Base-by-base conservation (phyloP, 306 rosid species). In the Cicer cuneatum region DNA sequence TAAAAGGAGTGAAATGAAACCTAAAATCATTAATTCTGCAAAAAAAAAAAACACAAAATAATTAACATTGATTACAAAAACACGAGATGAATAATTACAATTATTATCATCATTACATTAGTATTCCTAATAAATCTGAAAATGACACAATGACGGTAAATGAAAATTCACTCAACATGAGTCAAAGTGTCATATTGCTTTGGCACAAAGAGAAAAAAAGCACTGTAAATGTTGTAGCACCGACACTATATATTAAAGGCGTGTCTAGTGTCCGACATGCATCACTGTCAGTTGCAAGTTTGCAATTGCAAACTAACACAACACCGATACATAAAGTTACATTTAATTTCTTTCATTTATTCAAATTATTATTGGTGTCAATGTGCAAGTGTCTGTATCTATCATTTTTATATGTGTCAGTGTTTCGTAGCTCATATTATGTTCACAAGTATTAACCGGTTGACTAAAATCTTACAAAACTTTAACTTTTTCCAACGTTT, bases 401-500 rank as follows among this genome's bases (percentile, higher is more conserved):
- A 29, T 0, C 4, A 29, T 29, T 29, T 29, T 29, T 29, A 29
- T 21, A 21, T 29, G 33, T 3, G 33, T 3, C 4, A 5, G 2
- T 29, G 38, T 43, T 58, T 51, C 49, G 56, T 5, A 45, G 49
- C 5, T 71, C 57, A 67, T 5, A n/a, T n/a, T n/a, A 48, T 45
- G 15, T 69, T 24, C 43, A 58, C 51, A 74, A 61, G 56, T 38
- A 73, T 46, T 1, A 49, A 56, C 52, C 29, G 18, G 15, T 76
- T 46, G 14, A 35, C 19, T 15, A 69, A 72, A 38, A 42, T 71
- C 80, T 73, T 78, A 91, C 97, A n/a, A 96, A 14, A 94, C 88
- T 91, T 93, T 91, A 73, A 93, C 86, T 75, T 93, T 93, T 86
- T 88, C 91, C 39, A 91, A 79, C 75, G 97, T 96, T 72, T 91